Evolutionary conservation across 202 grass and related monocot genomes (phyloP), one percentile per base, ranked within the genome.

Genomic region (Setaria italica): DNA sequence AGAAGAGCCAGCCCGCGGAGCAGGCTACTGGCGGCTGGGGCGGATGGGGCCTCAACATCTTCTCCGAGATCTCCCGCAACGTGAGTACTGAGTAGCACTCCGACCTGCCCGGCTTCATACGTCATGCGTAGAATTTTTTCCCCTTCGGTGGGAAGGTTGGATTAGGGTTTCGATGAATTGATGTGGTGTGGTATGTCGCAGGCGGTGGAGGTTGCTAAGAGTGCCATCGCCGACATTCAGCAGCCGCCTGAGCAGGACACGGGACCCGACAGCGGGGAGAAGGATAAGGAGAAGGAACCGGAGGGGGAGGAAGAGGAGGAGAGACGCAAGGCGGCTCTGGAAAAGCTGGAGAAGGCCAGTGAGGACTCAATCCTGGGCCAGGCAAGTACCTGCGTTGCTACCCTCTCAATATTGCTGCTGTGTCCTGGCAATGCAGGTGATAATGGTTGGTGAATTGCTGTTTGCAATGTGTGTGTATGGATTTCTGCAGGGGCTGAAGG

Each of bases 131-230:
- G 34, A 12, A 46, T 62, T 72, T 34, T 32, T 45, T 34, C 41
- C 5, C 6, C 32, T 13, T 69, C 10, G 13, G 20, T 59, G 16
- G 15, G 25, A 62, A 21, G 16, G 30, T 35, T 6, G 11, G 58
- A 35, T 49, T 79, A 85, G 5, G 54, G 39, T 14, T 81, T 30
- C 57, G 43, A 6, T 14, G 70, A 58, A 77, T 46, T 89, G 80
- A 70, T 17, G 87, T 42, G 70, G 51, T 48, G 54, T 45, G 63
- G 15, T 82, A 2, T 87, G 43, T 71, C 32, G 66, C 94, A 99
- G 97, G 92, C 94, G 46, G 97, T 99, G 80, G 97, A 89, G 87
- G 97, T 92, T 25, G 89, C 94, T 42, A 99, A 97, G 90, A 94
- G 70, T 77, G 97, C 94, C 70, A 91, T 94, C 16, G 83, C 77